Evolutionary conservation across 225 moss, liverwort and hornwort species (phyloP).

Genomic region (Takakia lepidozioides): DNA sequence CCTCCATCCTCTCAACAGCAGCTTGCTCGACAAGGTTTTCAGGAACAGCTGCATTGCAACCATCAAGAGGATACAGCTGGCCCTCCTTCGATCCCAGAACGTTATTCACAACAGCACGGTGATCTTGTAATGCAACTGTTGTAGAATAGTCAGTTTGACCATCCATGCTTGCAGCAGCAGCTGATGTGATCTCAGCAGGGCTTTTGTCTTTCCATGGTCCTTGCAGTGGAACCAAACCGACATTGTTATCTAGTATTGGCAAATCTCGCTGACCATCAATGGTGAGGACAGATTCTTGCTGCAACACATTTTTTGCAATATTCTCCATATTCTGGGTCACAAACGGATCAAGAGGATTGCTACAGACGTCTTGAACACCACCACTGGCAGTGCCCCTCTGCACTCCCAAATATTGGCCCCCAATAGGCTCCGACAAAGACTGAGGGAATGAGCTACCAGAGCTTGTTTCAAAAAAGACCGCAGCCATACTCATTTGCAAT

Average conservation of each 20-base stretch:
- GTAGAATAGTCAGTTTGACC: no score
- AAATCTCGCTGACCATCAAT: conserved; percentile 11
- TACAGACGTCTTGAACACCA: not conserved
- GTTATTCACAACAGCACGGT: not conserved
- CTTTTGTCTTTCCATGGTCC: not conserved
- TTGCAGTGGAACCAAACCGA: conserved; percentile 9
- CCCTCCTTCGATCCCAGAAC: no score
- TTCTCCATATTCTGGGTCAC: conserved; percentile 1
- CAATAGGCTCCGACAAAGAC: no score
- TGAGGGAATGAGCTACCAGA: conserved; percentile 6
- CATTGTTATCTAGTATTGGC: conserved; percentile 9
- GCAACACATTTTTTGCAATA: not conserved
- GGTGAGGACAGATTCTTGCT: conserved; percentile 6
- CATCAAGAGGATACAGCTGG: no score
- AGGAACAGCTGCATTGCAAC: conserved; percentile 1
- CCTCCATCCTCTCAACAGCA: conserved; percentile 3
- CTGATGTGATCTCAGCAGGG: not conserved
- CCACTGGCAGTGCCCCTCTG: conserved; percentile 2
- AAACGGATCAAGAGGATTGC: conserved; percentile 3
- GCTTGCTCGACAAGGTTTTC: conserved; percentile 2
- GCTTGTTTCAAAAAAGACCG: conserved; percentile 22
- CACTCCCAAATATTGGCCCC: conserved; percentile 5
- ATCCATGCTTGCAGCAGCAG: conserved; percentile 9
- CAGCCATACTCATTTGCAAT: conserved; percentile 21
- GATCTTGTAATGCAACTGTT: conserved; percentile 5